Evolutionary conservation across 2,329 filamentous ascomycete genomes (phyloP), one percentile per base, ranked within the genome.

Genomic region (Arthrobotrys sinensis): DNA sequence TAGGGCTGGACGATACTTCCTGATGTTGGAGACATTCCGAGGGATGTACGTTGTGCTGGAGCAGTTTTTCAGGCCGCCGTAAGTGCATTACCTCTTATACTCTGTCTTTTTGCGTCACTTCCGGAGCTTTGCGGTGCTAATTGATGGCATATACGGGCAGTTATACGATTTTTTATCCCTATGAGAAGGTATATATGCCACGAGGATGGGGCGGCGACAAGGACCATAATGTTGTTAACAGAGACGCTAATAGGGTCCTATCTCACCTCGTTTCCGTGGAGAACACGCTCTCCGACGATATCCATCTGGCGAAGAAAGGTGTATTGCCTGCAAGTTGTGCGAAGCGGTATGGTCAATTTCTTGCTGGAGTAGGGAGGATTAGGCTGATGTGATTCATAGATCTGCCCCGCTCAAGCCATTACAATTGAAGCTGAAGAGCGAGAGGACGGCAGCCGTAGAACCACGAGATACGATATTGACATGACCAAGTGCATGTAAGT

Each of bases 261-360:
- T 99, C 85, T 97, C 94, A 40, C 96, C 96, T 79, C 92, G 96
- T 82, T 99, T 99, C 90, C 93, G 96, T 85, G 96, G 96, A 85
- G 96, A 99, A 86, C 96, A 99, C 87, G 96, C 96, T 81, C 89
- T 99, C 80, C 91, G 96, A 85, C 91, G 96, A 83, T 99, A 99
- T 86, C 96, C 96, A 34, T 96, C 95, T 2, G 96, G 96, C 81
- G 96, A 99, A 87, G 96, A 99, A 88, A 92, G 96, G 82, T 99
- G 96, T 88, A 99, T 99, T 86, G 96, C 96, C 82, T 99, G 96
- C 92, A 99, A 99, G 89, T 91, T 99, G 76, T 99, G 96, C 87
- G 96, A 99, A 87, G 96, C 96, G 82, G 88, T 90, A 82, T 63
- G 84, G 83, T 45, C 32, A 55, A 16, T 48, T 19, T 38, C 45